Conservation (phyloP, 169 alveolate species). For the Plasmodium berghei region DNA sequence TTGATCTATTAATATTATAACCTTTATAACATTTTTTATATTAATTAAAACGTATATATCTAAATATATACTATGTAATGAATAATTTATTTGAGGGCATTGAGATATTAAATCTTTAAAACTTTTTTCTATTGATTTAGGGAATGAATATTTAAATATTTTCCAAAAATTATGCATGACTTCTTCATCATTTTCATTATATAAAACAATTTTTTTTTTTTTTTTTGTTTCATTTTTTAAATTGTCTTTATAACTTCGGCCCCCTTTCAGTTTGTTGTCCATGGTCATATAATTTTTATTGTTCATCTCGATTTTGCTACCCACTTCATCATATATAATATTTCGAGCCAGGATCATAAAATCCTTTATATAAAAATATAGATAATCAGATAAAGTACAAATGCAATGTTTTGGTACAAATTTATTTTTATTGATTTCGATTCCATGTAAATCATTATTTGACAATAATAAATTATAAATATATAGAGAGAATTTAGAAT, state of each 20-base stretch:
- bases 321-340: constrained; percentile 3
- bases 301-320: background rate
- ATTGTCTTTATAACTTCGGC: background rate
- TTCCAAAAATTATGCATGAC: constrained; percentile 6
- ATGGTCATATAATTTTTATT: background rate
- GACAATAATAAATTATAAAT: constrained; percentile 41
- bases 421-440: constrained; percentile 31
- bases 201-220: constrained; percentile 20
- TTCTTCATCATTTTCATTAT: constrained; percentile 66
- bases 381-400: constrained; percentile 16
- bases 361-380: constrained; percentile 38
- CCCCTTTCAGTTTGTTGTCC: background rate
- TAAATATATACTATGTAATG: constrained; percentile 64
- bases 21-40: constrained; percentile 32
- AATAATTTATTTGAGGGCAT: constrained; percentile 14
- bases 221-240: constrained; percentile 3
- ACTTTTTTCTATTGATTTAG: constrained; percentile 19
- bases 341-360: constrained; percentile 20
- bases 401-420: background rate
- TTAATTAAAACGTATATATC: constrained; percentile 58
- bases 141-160: constrained; percentile 10
- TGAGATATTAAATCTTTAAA: constrained; percentile 31
- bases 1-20: constrained; percentile 52
- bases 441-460: constrained; percentile 30
- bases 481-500: constrained; percentile 2